Evolutionary conservation across 208 protist genomes (phyloP).

Genomic region (Trichomonas tenax): DNA sequence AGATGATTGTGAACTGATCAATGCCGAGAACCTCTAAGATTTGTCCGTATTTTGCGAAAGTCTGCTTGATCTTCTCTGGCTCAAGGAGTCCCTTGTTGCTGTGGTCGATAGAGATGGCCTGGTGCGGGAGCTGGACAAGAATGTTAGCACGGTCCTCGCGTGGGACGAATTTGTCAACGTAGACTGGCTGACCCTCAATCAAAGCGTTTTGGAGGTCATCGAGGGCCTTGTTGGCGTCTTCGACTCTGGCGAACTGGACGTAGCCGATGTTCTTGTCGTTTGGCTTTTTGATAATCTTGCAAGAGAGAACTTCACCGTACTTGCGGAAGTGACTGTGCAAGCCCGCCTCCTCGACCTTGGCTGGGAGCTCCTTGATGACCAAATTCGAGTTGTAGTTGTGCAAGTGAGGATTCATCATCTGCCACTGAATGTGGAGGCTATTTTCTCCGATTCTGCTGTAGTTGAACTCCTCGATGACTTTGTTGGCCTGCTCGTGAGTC

Average conservation of each 20-base stretch:
- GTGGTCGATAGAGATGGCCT: background rate
- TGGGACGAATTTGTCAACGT: background rate
- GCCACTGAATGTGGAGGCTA: background rate
- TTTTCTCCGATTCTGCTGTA: background rate
- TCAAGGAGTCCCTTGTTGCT: background rate
- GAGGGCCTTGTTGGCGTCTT: background rate
- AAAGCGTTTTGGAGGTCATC: background rate
- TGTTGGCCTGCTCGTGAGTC: background rate
- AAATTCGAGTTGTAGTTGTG: background rate
- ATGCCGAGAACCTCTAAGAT: background rate
- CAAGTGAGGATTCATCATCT: background rate
- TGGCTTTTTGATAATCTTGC: background rate
- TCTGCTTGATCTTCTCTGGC: background rate
- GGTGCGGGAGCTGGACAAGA: background rate
- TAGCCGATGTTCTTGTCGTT: background rate
- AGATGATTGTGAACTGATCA: background rate
- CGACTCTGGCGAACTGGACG: background rate
- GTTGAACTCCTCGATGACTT: background rate
- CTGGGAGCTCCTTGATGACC: background rate
- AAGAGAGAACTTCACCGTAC: background rate
- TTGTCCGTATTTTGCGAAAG: background rate
- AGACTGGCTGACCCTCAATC: background rate
- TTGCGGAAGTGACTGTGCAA: background rate
- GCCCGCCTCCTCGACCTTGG: background rate
- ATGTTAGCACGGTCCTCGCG: background rate